A percentile compares a stretch with the other conserved stretches of the same genome.
Conservation (phyloP, 306 rosid species). For the cucumber (Cucumis sativus) region Cucumber_9930_V3 NC_026660.2:7987001-7987500, state of each 20-base stretch:
- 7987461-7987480: background rate
- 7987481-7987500: background rate
- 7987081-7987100: conserved; percentile 36
- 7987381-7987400: background rate
- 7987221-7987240: conserved; percentile 1
- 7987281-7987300: background rate
- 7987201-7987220: conserved; percentile 15
- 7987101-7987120: conserved; percentile 85
- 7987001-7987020: conserved; percentile 46
- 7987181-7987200: conserved; percentile 10
- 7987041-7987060: conserved; percentile 94
- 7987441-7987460: background rate
- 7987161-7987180: conserved; percentile 13
- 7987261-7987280: background rate
- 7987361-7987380: background rate
- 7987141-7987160: conserved; percentile 19
- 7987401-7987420: background rate
- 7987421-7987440: background rate
- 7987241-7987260: background rate
- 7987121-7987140: conserved; percentile 89
- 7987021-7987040: conserved; percentile 85
- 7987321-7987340: background rate
- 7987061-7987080: conserved; percentile 86
- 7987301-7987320: background rate
- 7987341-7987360: background rate